These are phyloP conservation scores for Raddia distichophylla DNA, from an alignment of 176 grass and related monocot species.

Conservation along the genomic window DNA sequence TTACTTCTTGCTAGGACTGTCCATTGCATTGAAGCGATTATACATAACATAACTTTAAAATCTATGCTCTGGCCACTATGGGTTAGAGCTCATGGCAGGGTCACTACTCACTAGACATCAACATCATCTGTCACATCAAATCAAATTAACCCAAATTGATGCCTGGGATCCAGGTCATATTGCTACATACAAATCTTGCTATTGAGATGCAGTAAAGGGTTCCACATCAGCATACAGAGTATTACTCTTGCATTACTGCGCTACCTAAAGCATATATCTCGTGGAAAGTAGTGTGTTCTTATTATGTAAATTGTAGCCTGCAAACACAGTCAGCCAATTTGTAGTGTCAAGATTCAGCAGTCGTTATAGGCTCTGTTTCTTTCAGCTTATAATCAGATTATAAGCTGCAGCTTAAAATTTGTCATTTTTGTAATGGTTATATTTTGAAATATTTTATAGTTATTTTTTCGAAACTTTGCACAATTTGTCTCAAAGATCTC, in stretches of 20 bases:
- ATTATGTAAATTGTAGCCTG: constrained; percentile 20
- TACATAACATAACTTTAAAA: background rate
- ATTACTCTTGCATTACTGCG: background rate
- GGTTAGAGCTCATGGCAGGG: background rate
- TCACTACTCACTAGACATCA: background rate
- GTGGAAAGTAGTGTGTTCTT: background rate
- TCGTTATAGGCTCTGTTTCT: too few species aligned
- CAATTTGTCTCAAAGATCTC: too few species aligned
- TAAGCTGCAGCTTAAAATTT: too few species aligned
- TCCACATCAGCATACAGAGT: background rate
- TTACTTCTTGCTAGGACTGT: background rate
- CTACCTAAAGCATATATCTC: background rate
- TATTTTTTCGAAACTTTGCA: too few species aligned
- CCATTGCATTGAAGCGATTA: background rate
- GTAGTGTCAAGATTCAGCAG: background rate
- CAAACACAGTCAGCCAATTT: background rate
- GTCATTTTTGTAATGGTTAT: too few species aligned
- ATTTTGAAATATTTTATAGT: too few species aligned
- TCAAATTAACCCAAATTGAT: background rate
- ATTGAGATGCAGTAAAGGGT: background rate
- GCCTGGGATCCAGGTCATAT: background rate
- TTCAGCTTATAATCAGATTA: too few species aligned
- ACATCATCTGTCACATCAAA: background rate
- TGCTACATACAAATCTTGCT: background rate
- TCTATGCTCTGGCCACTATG: background rate